Conservation (phyloP, 2,329 filamentous ascomycete species). For the Zopfia rhizophila region DNA sequence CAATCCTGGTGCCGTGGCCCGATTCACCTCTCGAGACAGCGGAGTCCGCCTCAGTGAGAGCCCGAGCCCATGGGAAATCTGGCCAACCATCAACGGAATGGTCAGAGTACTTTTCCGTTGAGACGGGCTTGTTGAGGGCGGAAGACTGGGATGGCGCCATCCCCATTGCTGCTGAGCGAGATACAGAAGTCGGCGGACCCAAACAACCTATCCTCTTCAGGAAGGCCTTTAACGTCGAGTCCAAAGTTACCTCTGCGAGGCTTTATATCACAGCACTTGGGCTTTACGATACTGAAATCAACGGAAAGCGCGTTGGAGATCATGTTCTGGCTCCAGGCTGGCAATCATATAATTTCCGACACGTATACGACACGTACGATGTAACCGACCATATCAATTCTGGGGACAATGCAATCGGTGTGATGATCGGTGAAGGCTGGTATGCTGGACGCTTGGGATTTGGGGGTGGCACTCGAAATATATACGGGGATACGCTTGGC, state of each 20-base stretch:
- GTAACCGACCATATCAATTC: slow-evolving; percentile 54
- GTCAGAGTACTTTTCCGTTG: slow-evolving; percentile 41
- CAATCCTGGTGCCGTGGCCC: slow-evolving; percentile 60
- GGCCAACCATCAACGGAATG: slow-evolving; percentile 33
- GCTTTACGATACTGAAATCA: slow-evolving; percentile 28
- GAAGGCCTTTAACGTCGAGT: slow-evolving; percentile 31
- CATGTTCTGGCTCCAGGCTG: slow-evolving; percentile 62
- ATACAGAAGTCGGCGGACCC: slow-evolving; percentile 29
- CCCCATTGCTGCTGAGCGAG: slow-evolving; percentile 32
- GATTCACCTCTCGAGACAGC: slow-evolving; percentile 39
- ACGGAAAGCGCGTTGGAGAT: slow-evolving; percentile 26
- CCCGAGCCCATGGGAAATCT: slow-evolving; percentile 34
- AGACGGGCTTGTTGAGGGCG: slow-evolving; percentile 45
- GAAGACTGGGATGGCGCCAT: slow-evolving; percentile 45
- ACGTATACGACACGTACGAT: slow-evolving; percentile 64
- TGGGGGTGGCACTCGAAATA: slow-evolving; percentile 43
- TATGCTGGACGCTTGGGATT: slow-evolving; percentile 54
- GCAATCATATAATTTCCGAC: slow-evolving; percentile 61
- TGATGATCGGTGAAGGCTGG: slow-evolving; percentile 63
- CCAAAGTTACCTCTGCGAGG: slow-evolving; percentile 13
- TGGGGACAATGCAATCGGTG: slow-evolving; percentile 52
- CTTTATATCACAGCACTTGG: slow-evolving; percentile 30
- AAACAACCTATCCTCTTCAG: slow-evolving; percentile 48
- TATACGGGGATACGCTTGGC: slow-evolving; percentile 52
- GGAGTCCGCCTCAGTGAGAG: slow-evolving; percentile 40